Conservation (phyloP, 1,139 yeast genomes). For the Scheffersomyces titani region DNA sequence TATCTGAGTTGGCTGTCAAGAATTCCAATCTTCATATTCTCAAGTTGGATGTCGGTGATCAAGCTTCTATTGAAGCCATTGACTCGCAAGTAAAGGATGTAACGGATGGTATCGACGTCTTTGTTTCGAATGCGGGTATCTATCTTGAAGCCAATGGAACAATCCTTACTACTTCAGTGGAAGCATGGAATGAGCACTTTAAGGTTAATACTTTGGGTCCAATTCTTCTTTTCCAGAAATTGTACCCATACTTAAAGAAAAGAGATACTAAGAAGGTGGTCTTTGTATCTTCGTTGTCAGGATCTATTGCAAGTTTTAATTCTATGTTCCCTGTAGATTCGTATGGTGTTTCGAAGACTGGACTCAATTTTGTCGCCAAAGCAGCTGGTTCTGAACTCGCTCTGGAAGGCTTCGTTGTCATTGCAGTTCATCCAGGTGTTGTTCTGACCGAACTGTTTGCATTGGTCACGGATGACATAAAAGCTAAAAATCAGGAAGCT, state of each 20-base stretch:
- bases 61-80: constrained; percentile 22
- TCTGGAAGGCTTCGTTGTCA: constrained; percentile 21
- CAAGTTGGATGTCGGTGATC: constrained; percentile 5
- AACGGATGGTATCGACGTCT: constrained; percentile 2
- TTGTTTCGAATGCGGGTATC: constrained; percentile 4
- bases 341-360: constrained; percentile 14
- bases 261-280: constrained; percentile 2
- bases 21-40: constrained; percentile 4
- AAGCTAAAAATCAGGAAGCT: background rate
- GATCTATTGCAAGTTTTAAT: constrained; percentile 16
- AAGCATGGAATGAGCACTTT: constrained; percentile 1
- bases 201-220: constrained; percentile 3
- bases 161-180: background rate
- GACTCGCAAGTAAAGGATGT: constrained; percentile 1
- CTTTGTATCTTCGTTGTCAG: constrained; percentile 6
- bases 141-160: background rate
- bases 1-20: constrained; percentile 10
- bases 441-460: constrained; percentile 9
- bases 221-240: constrained; percentile 2
- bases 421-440: constrained; percentile 33
- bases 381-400: constrained; percentile 20
- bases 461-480: background rate
- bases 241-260: constrained; percentile 3
- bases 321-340: constrained; percentile 17
- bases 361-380: constrained; percentile 22